Evolutionary conservation across 2,329 filamentous ascomycete genomes (phyloP).

Genomic region (Aspergillus spinulosporus): DNA sequence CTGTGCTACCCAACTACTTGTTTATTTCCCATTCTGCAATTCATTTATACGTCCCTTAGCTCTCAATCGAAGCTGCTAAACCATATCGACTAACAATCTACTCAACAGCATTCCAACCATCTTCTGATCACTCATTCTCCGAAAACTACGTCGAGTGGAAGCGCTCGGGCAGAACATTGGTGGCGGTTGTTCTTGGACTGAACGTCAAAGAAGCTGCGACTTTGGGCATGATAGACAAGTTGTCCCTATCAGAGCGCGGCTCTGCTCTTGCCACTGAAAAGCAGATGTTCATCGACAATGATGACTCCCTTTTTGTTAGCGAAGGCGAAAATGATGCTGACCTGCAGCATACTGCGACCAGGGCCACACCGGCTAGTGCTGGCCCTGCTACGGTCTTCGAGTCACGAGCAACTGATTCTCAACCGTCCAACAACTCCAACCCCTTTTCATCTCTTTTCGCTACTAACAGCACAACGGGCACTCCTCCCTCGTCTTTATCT

Average conservation of each 20-base stretch:
- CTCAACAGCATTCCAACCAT: conserved; percentile 42
- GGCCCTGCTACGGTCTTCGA: conserved; percentile 19
- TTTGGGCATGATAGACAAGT: conserved; percentile 52
- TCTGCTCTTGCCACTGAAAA: conserved; percentile 25
- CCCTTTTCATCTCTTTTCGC: conserved; percentile 11
- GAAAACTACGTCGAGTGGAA: conserved; percentile 59
- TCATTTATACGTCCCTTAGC: not conserved
- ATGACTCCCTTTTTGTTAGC: conserved; percentile 42
- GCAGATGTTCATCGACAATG: conserved; percentile 28
- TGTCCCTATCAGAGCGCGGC: conserved; percentile 33
- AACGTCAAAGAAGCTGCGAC: conserved; percentile 53
- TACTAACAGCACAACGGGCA: not conserved
- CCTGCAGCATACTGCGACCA: not conserved
- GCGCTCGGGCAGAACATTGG: conserved; percentile 55
- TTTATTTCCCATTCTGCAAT: not conserved
- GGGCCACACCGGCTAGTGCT: not conserved
- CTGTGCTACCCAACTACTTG: too few species aligned
- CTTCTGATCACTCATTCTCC: conserved; percentile 56
- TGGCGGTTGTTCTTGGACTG: conserved; percentile 59
- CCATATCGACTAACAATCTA: conserved; percentile 21
- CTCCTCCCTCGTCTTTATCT: conserved; percentile 1
- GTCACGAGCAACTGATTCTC: conserved; percentile 18
- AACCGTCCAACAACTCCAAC: conserved; percentile 16
- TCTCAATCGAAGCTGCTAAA: conserved; percentile 6
- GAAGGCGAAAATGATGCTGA: conserved; percentile 36